phyloP scores from a whole-genome alignment of 805 yeast species.

The Brettanomyces naardenensis region DNA sequence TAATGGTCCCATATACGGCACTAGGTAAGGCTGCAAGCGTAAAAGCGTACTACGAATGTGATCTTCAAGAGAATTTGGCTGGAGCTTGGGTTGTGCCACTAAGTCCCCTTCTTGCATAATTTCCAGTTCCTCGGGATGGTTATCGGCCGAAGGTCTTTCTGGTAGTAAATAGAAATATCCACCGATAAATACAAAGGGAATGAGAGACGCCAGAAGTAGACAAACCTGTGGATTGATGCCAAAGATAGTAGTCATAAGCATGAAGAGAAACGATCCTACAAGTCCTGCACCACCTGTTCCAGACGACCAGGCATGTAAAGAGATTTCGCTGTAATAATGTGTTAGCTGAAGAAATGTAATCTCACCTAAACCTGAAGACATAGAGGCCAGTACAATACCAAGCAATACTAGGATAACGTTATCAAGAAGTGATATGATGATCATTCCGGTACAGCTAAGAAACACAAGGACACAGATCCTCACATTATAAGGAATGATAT shows the following conservation, averaged over 20 bases:
- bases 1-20: constrained; percentile 78
- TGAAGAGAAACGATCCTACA: constrained; percentile 65
- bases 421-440: constrained; percentile 43
- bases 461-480: constrained; percentile 50
- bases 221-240: constrained; percentile 45
- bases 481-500: constrained; percentile 46
- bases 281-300: constrained; percentile 98
- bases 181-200: constrained; percentile 22
- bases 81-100: background rate
- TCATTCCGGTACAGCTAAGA: constrained; percentile 69
- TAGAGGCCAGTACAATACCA: constrained; percentile 75
- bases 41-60: constrained; percentile 20
- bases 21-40: constrained; percentile 35
- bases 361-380: constrained; percentile 88
- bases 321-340: constrained; percentile 51
- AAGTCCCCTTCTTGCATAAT: background rate
- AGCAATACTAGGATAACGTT: constrained; percentile 35
- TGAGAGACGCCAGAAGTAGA: constrained; percentile 45
- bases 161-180: constrained; percentile 24
- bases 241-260: constrained; percentile 66
- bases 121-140: background rate
- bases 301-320: constrained; percentile 81
- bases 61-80: background rate
- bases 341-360: constrained; percentile 81
- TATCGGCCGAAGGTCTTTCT: background rate